Evolutionary conservation across 1,139 yeast genomes (phyloP).

Genomic region (Taphrina flavorubra): DNA sequence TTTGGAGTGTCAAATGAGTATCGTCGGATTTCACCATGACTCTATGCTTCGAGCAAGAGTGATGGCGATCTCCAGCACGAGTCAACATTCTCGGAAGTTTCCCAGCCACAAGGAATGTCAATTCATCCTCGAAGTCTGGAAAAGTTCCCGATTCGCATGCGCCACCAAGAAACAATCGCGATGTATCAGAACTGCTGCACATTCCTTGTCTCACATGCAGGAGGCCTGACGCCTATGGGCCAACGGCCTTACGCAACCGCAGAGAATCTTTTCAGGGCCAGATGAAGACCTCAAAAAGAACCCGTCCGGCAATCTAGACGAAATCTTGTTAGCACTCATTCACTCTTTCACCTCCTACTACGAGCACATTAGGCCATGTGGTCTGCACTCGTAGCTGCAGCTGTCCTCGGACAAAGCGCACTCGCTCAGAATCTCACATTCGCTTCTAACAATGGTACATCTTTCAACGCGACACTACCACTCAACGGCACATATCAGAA

Average conservation of each 20-base stretch:
- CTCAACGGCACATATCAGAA: slow-evolving; percentile 10
- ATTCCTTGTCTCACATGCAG: slow-evolving; percentile 11
- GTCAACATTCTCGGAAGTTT: slow-evolving; percentile 1
- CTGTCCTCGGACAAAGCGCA: slow-evolving; percentile 14
- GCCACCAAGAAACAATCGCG: neutral
- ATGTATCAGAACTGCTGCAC: neutral
- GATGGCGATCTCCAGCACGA: slow-evolving; percentile 1
- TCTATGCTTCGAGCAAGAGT: slow-evolving; percentile 6
- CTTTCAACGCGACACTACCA: slow-evolving; percentile 4
- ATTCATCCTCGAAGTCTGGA: neutral
- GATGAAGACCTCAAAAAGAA: slow-evolving; percentile 3
- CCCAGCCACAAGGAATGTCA: slow-evolving; percentile 15
- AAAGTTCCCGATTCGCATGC: neutral
- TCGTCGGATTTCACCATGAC: neutral
- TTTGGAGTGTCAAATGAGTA: neutral
- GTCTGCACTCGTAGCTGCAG: slow-evolving; percentile 15
- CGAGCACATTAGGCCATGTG: neutral
- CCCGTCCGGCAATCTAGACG: neutral
- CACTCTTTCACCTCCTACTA: neutral
- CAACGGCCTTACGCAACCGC: slow-evolving; percentile 1
- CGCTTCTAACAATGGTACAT: slow-evolving; percentile 1
- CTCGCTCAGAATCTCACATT: slow-evolving; percentile 16
- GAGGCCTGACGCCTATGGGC: neutral
- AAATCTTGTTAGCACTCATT: neutral
- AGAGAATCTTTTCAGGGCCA: neutral